phyloP scores from a whole-genome alignment of 257 asterid genomes.

The Salvia miltiorrhiza region DNA sequence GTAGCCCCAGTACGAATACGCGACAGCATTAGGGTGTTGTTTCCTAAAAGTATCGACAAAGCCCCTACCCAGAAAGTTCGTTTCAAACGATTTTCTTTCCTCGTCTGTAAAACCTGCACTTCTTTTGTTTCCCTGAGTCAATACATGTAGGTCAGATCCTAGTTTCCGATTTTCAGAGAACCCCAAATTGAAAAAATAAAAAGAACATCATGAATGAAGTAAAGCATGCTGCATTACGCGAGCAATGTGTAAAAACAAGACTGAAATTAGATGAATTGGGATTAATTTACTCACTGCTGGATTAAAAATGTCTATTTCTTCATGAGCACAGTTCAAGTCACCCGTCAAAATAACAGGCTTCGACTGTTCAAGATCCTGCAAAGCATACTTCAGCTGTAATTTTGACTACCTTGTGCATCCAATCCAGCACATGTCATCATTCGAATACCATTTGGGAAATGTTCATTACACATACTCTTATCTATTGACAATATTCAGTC shows the following conservation, averaged over 20 bases:
- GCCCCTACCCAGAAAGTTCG: constrained; percentile 70
- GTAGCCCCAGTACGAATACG: constrained; percentile 96
- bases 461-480: too few species aligned
- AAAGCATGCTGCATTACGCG: too few species aligned
- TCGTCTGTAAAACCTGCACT: constrained; percentile 95
- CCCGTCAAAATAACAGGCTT: constrained; percentile 96
- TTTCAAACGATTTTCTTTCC: constrained; percentile 77
- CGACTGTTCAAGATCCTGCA: constrained; percentile 74
- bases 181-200: too few species aligned
- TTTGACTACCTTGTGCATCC: not conserved
- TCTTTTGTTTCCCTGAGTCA: constrained; percentile 85
- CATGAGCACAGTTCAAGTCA: constrained; percentile 93
- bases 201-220: too few species aligned
- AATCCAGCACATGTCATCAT: too few species aligned
- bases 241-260: not conserved
- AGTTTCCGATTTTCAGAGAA: too few species aligned
- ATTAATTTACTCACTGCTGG: constrained; percentile 67
- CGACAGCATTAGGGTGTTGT: constrained; percentile 89
- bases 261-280: constrained; percentile 5
- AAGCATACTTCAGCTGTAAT: constrained; percentile 30
- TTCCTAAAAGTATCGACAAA: constrained; percentile 90
- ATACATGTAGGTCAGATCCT: not conserved
- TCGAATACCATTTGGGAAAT: too few species aligned
- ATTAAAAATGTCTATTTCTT: constrained; percentile 84
- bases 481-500: too few species aligned